A percentile compares a stretch with the other conserved stretches of the same genome.
These are phyloP conservation scores for Ajuga chamaepitys DNA, from an alignment of 257 asterid species.

Conservation along the genomic window DNA sequence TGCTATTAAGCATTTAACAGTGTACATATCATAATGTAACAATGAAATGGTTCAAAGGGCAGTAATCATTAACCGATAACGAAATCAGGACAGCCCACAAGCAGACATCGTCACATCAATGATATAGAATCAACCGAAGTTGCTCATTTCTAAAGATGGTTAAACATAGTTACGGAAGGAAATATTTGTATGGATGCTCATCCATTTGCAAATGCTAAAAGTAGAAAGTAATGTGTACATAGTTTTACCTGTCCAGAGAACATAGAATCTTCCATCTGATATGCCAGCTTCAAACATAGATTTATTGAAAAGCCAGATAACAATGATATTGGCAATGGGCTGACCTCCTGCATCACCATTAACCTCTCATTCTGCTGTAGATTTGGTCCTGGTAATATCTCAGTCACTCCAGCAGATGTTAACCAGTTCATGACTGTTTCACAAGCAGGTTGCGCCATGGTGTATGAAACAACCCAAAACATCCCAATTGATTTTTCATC, in stretches of 20 bases:
- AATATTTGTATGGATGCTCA: background rate
- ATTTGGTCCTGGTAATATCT: slow-evolving; percentile 66
- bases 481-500: slow-evolving; percentile 96
- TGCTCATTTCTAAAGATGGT: background rate
- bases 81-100: background rate
- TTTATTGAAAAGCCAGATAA: slow-evolving; percentile 87
- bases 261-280: slow-evolving; percentile 86
- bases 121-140: background rate
- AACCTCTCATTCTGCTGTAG: slow-evolving; percentile 77
- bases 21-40: background rate
- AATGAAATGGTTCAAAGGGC: background rate
- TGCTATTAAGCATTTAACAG: background rate
- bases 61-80: background rate
- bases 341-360: slow-evolving; percentile 92
- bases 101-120: background rate
- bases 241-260: slow-evolving; percentile 83
- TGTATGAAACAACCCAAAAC: slow-evolving; percentile 99
- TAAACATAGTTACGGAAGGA: background rate
- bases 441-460: slow-evolving; percentile 98
- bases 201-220: slow-evolving; percentile 17
- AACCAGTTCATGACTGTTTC: slow-evolving; percentile 91
- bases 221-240: slow-evolving; percentile 1
- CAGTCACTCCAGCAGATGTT: slow-evolving; percentile 82
- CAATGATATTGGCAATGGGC: slow-evolving; percentile 80
- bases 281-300: slow-evolving; percentile 74